phyloP scores from a whole-genome alignment of 2,329 filamentous ascomycete genomes.

The Clonostachys solani region DNA sequence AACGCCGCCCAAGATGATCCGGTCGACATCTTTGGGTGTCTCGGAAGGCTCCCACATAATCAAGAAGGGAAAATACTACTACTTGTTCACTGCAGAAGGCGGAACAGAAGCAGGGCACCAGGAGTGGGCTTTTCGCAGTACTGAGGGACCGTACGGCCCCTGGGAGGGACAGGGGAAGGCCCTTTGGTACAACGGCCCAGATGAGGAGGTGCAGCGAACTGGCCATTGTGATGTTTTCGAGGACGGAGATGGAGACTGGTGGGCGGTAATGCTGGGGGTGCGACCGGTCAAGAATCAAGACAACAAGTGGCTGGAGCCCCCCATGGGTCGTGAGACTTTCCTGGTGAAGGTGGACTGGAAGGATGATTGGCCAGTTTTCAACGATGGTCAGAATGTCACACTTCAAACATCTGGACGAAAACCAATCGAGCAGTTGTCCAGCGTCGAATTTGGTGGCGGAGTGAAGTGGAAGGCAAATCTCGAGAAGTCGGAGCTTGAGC shows the following conservation, averaged over 20 bases:
- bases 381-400: constrained; percentile 2
- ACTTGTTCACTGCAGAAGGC: constrained; percentile 34
- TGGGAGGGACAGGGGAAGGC: constrained; percentile 35
- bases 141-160: constrained; percentile 34
- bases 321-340: constrained; percentile 6
- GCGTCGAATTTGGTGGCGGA: not conserved
- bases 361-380: constrained; percentile 1
- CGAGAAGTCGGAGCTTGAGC: not conserved
- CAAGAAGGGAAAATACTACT: constrained; percentile 28
- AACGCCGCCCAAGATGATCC: constrained; percentile 24
- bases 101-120: constrained; percentile 37
- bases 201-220: constrained; percentile 27
- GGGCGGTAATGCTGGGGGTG: constrained; percentile 6
- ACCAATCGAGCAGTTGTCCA: not conserved
- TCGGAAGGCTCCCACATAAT: constrained; percentile 36
- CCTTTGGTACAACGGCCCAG: constrained; percentile 29
- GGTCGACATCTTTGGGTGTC: constrained; percentile 29
- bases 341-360: constrained; percentile 4
- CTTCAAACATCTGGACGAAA: not conserved
- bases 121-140: constrained; percentile 46
- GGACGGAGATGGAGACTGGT: constrained; percentile 8
- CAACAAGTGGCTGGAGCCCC: constrained; percentile 22
- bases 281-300: constrained; percentile 17
- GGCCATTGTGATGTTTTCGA: constrained; percentile 8
- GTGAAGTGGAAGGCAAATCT: not conserved